phyloP scores from a whole-genome alignment of 139 green algal species.

The Chlamydomonas eustigma region DNA sequence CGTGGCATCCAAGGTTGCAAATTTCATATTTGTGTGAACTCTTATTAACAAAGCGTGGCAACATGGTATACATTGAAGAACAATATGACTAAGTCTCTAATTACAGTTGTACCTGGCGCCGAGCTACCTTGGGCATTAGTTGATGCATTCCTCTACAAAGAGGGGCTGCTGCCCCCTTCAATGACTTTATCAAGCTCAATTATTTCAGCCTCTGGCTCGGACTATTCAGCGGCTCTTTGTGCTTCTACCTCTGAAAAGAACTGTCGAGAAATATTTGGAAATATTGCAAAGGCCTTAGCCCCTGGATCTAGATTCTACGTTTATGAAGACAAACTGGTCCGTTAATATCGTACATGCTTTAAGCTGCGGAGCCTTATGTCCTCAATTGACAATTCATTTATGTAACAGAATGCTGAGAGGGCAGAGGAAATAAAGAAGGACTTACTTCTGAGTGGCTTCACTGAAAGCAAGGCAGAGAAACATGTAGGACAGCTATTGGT shows the following conservation, averaged over 20 bases:
- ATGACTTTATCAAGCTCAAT: neutral
- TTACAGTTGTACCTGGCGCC: too few species aligned
- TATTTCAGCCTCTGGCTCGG: neutral
- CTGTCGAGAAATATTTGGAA: conserved; percentile 5
- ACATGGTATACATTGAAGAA: too few species aligned
- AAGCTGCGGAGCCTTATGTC: too few species aligned
- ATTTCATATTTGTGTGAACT: too few species aligned
- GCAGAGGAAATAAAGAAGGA: conserved; percentile 29
- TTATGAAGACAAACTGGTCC: conserved; percentile 8
- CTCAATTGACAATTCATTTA: neutral
- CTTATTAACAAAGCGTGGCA: too few species aligned
- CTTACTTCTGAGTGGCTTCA: conserved; percentile 57
- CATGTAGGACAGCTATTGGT: conserved; percentile 10
- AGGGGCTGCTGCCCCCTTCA: neutral
- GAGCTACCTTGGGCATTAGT: neutral
- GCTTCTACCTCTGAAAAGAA: conserved; percentile 9
- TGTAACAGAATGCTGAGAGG: neutral
- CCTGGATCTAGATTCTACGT: conserved; percentile 21
- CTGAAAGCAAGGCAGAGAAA: conserved; percentile 12
- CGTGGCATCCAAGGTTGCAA: too few species aligned
- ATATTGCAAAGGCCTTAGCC: conserved; percentile 10
- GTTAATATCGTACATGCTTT: too few species aligned
- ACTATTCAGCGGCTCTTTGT: neutral
- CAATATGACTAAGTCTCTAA: too few species aligned
- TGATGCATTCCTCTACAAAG: neutral